Conservation (phyloP, 2,329 filamentous ascomycete species). For the Fusarium napiforme region DNA sequence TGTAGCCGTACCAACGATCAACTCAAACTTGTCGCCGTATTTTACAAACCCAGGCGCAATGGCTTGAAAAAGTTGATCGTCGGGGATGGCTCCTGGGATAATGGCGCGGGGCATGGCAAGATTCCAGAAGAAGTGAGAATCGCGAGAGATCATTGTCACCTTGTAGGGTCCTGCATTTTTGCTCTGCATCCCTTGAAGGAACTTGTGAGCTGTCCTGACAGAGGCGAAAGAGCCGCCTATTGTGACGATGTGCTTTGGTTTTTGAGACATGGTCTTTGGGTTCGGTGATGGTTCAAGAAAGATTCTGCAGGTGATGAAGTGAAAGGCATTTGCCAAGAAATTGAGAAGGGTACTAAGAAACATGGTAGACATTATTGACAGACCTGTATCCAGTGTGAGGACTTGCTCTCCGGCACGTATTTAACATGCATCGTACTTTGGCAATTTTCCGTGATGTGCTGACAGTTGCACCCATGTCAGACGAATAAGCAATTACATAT, state of each 20-base stretch:
- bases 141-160: neutral
- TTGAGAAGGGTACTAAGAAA: neutral
- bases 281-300: neutral
- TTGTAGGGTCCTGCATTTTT: neutral
- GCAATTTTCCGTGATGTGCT: neutral
- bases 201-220: neutral
- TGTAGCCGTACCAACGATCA: neutral
- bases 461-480: neutral
- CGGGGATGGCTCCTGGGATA: neutral
- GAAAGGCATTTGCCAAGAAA: neutral
- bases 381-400: accelerated
- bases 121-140: constrained; percentile 3
- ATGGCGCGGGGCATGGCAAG: neutral
- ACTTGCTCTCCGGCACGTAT: neutral
- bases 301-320: neutral
- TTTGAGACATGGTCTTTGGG: neutral
- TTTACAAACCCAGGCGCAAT: neutral
- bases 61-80: neutral
- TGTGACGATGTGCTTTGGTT: neutral
- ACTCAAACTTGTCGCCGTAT: neutral
- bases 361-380: neutral
- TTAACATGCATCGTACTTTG: neutral
- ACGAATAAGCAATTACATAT: neutral
- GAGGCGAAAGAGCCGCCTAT: neutral
- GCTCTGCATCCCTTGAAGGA: neutral